phyloP scores from a whole-genome alignment of 2,329 filamentous ascomycete genomes.

The Alternaria angustiovoidea region DNA sequence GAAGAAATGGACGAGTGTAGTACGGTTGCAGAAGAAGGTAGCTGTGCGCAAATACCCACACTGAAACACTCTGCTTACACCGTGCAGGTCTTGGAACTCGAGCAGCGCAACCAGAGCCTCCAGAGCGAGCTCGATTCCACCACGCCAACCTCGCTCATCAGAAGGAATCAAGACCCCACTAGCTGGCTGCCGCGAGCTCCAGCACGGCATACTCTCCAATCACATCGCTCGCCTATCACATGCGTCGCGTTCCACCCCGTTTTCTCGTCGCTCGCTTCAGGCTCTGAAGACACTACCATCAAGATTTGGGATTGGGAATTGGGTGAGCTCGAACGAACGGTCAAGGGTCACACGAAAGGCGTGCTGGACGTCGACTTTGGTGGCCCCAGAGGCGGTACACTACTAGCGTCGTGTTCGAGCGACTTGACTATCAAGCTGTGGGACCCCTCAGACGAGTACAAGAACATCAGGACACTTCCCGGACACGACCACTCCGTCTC shows the following conservation, averaged over 20 bases:
- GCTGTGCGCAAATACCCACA: not conserved
- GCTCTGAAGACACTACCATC: conserved; percentile 90
- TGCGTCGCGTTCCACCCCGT: conserved; percentile 92
- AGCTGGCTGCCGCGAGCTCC: conserved; percentile 88
- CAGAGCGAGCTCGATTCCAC: conserved; percentile 86
- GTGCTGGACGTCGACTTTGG: conserved; percentile 92
- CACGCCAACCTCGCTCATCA: conserved; percentile 79
- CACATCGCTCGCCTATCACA: conserved; percentile 81
- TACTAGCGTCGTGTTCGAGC: conserved; percentile 84
- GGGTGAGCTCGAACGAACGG: conserved; percentile 85
- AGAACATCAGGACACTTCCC: conserved; percentile 89
- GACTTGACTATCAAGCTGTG: conserved; percentile 95
- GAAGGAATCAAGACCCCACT: conserved; percentile 81
- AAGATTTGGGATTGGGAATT: conserved; percentile 98
- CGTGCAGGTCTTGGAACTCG: conserved; percentile 87
- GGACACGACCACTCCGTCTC: conserved; percentile 94
- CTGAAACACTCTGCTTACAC: conserved; percentile 21
- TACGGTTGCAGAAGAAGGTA: conserved; percentile 94
- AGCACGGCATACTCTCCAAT: conserved; percentile 81
- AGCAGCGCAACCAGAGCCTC: conserved; percentile 74
- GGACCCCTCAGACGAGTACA: conserved; percentile 92
- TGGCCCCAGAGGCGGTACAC: conserved; percentile 78
- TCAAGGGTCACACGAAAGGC: conserved; percentile 90
- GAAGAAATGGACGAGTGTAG: conserved; percentile 98
- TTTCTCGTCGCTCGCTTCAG: conserved; percentile 88